Base-by-base conservation (phyloP, 1,284 basidiomycete species). In the Ganoderma leucocontextum region DNA sequence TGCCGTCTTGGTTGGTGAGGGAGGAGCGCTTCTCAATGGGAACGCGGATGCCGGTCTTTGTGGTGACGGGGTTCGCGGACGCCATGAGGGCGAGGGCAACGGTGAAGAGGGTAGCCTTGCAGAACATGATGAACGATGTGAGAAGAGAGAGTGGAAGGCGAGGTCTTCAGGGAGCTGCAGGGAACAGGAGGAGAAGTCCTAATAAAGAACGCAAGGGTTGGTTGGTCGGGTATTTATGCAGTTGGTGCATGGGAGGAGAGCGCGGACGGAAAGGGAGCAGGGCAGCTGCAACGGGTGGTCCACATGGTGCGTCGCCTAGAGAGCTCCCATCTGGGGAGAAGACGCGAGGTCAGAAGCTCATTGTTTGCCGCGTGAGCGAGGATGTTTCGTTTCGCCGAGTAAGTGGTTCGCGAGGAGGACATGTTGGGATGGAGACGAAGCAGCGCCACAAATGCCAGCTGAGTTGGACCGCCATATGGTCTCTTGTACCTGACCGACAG, bases 1-100 rank as follows among this genome's bases (percentile, higher is more conserved):
- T 75, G 49, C 75, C 75, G 44, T 76, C 75, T 22, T 59, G 52
- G 61, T 73, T 73, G 53, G 69, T 73, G 64, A 75, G 67, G 29
- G 73, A 69, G 39, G 63, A 53, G 25, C 75, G 75, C 69, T 74
- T 74, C 53, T 36, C 39, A 33, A 76, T 63, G 36, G 75, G 73
- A 39, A 76, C 65, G 63, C 67, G 55, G 64, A 74, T 66, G 62
- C 75, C 73, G n/a, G 61, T 49, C 53, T 60, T 65, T 12, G 65
- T 42, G 61, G 57, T 41, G 62, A 72, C 39, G 58, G 75, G 75
- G 59, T 47, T 70, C 60, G 75, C 75, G 25, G 72, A 62, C 33
- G 72, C 75, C 60, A 75, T 62, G 62, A 76, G 71, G 58, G 68
- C 74, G 62, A 75, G 72, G 29, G 72, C 70, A 64, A 74, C 72